Evolutionary conservation across 257 asterid genomes (phyloP).

Genomic region (Solanum gandarillasii): DNA sequence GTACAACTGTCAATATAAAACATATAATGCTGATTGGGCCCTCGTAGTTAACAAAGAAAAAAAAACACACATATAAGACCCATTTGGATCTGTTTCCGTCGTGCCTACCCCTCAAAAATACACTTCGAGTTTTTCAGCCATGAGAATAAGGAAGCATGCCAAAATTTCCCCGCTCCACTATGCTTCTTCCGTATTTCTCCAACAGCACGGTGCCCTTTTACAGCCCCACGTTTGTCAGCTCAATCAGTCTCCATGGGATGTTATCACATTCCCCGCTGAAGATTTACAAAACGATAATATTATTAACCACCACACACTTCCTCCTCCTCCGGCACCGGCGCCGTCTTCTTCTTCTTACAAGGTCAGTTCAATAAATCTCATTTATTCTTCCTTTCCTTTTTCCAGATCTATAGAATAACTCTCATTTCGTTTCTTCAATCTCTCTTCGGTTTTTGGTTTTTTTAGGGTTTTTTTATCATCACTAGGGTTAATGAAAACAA

Average conservation of each 20-base stretch:
- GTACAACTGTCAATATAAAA: not conserved
- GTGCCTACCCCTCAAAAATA: not conserved
- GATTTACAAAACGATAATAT: conserved; percentile 1
- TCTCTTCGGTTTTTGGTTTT: conserved; percentile 8
- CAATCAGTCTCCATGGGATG: conserved; percentile 72
- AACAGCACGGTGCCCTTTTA: not conserved
- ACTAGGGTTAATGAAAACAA: conserved; percentile 32
- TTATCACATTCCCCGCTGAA: conserved; percentile 26
- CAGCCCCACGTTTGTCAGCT: conserved; percentile 23
- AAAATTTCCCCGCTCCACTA: conserved; percentile 20
- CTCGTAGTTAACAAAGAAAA: not conserved
- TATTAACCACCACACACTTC: conserved; percentile 17
- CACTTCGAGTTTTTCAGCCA: not conserved
- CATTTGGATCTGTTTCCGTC: not conserved
- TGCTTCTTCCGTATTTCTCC: not conserved
- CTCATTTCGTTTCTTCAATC: not conserved
- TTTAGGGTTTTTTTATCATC: conserved; percentile 52
- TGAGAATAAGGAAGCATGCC: conserved; percentile 47
- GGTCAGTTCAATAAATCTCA: not conserved
- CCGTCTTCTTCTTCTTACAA: conserved; percentile 21
- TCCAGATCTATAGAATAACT: conserved; percentile 18
- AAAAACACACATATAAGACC: not conserved
- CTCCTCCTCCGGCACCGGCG: conserved; percentile 15
- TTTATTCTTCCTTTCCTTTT: not conserved
- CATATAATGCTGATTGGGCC: not conserved